These are phyloP conservation scores for Pigoraptor vietnamica DNA, from an alignment of 78 protist genomes.

Conservation along the genomic window DNA sequence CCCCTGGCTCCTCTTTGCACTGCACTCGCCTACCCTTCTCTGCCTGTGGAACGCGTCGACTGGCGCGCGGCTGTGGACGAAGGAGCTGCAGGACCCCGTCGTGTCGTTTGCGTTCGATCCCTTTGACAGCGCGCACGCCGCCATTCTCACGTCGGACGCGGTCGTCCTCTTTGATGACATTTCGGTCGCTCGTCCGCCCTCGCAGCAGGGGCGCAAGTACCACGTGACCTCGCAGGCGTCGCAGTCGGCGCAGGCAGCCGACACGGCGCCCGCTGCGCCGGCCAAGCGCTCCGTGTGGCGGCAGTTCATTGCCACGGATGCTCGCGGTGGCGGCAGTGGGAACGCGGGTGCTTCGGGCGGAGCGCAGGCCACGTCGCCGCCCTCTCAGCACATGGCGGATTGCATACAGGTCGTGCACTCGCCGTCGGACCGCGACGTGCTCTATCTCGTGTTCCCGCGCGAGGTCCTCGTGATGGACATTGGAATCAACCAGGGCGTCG, in stretches of 20 bases:
- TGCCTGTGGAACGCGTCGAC: neutral
- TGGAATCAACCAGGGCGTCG: neutral
- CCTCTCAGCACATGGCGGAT: neutral
- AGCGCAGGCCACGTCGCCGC: neutral
- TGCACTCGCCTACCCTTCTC: neutral
- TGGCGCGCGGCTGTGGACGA: neutral
- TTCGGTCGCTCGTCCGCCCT: neutral
- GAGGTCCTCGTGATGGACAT: neutral
- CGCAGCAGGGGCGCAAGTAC: neutral
- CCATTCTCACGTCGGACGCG: too few relatives aligned
- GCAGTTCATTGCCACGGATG: neutral
- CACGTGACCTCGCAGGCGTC: neutral
- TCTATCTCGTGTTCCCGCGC: neutral
- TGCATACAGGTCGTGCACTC: neutral
- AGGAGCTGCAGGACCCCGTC: neutral
- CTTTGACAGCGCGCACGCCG: neutral
- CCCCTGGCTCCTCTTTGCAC: neutral
- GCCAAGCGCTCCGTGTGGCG: neutral
- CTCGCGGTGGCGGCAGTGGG: neutral
- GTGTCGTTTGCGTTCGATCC: neutral
- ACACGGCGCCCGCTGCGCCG: neutral
- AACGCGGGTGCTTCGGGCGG: neutral
- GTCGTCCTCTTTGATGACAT: neutral
- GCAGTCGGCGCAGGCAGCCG: neutral
- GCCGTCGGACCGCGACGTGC: neutral